phyloP scores from a whole-genome alignment of 2,329 filamentous ascomycete genomes.

The Pestalotiopsis sp. region DNA sequence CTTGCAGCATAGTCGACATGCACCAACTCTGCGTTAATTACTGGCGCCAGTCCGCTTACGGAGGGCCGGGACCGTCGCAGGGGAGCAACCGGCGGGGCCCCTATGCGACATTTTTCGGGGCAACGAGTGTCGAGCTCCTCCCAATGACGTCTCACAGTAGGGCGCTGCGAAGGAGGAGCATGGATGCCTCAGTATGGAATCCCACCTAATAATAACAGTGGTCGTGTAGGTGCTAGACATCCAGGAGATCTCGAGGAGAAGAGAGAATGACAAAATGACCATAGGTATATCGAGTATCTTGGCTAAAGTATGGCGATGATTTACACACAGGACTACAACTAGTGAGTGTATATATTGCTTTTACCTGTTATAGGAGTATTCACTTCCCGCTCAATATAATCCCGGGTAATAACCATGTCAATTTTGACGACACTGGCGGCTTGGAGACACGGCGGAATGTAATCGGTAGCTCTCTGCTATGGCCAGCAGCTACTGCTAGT shows the following conservation, averaged over 20 bases:
- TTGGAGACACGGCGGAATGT: neutral
- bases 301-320: neutral
- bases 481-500: neutral
- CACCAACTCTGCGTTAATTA: slow-evolving; percentile 13
- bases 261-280: too few relatives aligned
- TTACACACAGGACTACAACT: neutral
- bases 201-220: neutral
- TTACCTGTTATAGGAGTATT: neutral
- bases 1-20: slow-evolving; percentile 18
- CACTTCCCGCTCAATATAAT: neutral
- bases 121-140: slow-evolving; percentile 9
- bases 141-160: slow-evolving; percentile 5
- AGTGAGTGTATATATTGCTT: neutral
- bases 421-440: neutral
- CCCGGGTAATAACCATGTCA: neutral
- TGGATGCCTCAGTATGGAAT: neutral
- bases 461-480: neutral
- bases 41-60: slow-evolving; percentile 17
- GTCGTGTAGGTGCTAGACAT: neutral
- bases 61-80: slow-evolving; percentile 15
- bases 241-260: too few relatives aligned
- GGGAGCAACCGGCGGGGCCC: slow-evolving; percentile 9
- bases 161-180: neutral
- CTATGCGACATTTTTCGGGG: slow-evolving; percentile 23
- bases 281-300: neutral